Base-by-base conservation (phyloP, 2,329 filamentous ascomycete species). In the Penicillium sp. region DNA sequence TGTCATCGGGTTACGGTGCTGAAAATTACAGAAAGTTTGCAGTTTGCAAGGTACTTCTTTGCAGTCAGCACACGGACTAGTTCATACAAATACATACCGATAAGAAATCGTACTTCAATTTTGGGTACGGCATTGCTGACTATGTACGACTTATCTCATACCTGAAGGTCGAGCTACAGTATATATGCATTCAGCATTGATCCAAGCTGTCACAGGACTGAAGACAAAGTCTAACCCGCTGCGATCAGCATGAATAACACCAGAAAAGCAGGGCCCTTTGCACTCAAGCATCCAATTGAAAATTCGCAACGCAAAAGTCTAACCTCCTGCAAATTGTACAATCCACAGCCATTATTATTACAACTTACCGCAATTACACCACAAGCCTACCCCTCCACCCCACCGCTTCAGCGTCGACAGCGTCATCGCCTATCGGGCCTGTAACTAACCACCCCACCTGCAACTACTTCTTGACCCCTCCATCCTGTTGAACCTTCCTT, bases 1-100 rank as follows among this genome's bases (percentile, higher is more conserved):
- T 71, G 69, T 73, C 70, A 73, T 72, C 16, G 9, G 31, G n/a
- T 35, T 36, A 6, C 11, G 24, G 47, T 41, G 60, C 57, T 65
- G 59, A 60, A 66, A 66, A 60, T 65, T 66, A 66, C 64, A 50
- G 60, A 49, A 61, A 60, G 54, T 63, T 60, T 51, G 27, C 7
- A 11, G 18, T 27, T 46, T 46, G 24, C 43, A 46, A 44, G 22
- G 41, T 6, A 31, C 41, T 10, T 10, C 18, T 27, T 27, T 31
- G 31, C 31, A 31, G 2, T 31, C 6, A 31, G 31, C 31, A 31
- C 31, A 6, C 31, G 2, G 31, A 9, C 6, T 10, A 10, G 31
- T 9, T 31, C 2, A 10, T 31, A 31, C 24, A 27, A 27, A 27
- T 27, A 6, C 24, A 35, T 31, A 35, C 44, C 7, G 31, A 49